Base-by-base conservation (phyloP, 371 early-diverging fungal genomes). In the Smittium culicis region DNA sequence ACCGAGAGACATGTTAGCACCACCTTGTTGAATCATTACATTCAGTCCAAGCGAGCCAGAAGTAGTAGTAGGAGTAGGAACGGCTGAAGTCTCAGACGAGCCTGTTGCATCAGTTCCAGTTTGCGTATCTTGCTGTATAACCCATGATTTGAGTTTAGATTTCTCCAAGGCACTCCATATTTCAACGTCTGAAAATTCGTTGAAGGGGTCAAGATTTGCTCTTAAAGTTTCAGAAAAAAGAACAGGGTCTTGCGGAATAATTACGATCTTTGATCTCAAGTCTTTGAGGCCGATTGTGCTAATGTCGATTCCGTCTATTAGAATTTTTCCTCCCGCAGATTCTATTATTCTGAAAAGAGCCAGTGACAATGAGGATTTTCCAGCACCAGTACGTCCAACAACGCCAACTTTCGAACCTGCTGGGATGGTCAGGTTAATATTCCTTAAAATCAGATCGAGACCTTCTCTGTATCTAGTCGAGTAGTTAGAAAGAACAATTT, bases 1-100 rank as follows among this genome's bases (percentile, higher is more conserved):
- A 1, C 96, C 96, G 35, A 91, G 85, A 24, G 88, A 88, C 75
- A 91, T 83, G 69, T 86, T 90, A 67, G 79, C 82, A 32, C 95
- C 94, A 66, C 84, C 85, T 71, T 86, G 85, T n/a, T 73, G 73
- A 30, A 88, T 87, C 24, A 77, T 79, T 1, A 82, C 76, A 27
- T 86, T 86, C 27, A 88, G 72, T 24, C 60, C 65, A 83, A 70
- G 61, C 83, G 85, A 17, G 80, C 77, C n/a, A n/a, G n/a, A n/a
- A n/a, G n/a, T n/a, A n/a, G n/a, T n/a, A n/a, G n/a, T n/a, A n/a
- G n/a, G n/a, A n/a, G n/a, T n/a, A n/a, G n/a, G n/a, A n/a, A n/a
- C n/a, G n/a, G n/a, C n/a, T n/a, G n/a, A n/a, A n/a, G n/a, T n/a
- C n/a, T n/a, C n/a, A n/a, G n/a, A n/a, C n/a, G n/a, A n/a, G n/a